These are phyloP conservation scores for Acer negundo DNA, from an alignment of 345 rosid genomes.

Conservation along the genomic window DNA sequence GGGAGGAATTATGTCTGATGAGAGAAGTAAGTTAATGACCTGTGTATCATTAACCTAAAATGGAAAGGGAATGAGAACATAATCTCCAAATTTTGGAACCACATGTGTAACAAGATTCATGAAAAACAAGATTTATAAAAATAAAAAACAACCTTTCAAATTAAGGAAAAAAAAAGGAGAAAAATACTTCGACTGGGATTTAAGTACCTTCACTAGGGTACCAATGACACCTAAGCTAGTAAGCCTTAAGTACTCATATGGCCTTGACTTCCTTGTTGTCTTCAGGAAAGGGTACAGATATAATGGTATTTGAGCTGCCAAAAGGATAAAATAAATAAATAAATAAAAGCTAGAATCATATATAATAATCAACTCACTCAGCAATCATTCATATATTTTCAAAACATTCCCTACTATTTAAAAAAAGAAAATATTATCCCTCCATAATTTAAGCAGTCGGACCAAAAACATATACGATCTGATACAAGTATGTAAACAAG, in stretches of 20 bases:
- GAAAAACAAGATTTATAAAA: background rate
- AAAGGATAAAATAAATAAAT: background rate
- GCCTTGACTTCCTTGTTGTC: slow-evolving; percentile 94
- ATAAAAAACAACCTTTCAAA: too few relatives aligned
- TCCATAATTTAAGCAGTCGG: background rate
- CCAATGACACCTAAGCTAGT: slow-evolving; percentile 99
- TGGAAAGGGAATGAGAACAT: slow-evolving; percentile 9
- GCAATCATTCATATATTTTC: background rate
- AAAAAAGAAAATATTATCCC: background rate
- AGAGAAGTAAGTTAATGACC: slow-evolving; percentile 95
- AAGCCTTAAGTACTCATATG: slow-evolving; percentile 92
- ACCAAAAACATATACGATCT: background rate
- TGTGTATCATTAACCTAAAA: slow-evolving; percentile 94
- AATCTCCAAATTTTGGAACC: background rate
- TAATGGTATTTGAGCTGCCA: slow-evolving; percentile 92
- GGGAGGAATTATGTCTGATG: slow-evolving; percentile 90
- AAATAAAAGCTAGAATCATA: background rate
- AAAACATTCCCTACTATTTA: background rate
- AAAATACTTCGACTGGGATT: slow-evolving; percentile 5
- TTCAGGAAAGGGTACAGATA: slow-evolving; percentile 96
- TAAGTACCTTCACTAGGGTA: slow-evolving; percentile 91
- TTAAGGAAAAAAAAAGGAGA: too few relatives aligned
- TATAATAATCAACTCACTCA: background rate
- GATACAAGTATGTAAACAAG: slow-evolving; percentile 12
- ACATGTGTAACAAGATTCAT: background rate